Conservation (phyloP, 2,329 filamentous ascomycete species). For the Pestalotiopsis sp. region DNA sequence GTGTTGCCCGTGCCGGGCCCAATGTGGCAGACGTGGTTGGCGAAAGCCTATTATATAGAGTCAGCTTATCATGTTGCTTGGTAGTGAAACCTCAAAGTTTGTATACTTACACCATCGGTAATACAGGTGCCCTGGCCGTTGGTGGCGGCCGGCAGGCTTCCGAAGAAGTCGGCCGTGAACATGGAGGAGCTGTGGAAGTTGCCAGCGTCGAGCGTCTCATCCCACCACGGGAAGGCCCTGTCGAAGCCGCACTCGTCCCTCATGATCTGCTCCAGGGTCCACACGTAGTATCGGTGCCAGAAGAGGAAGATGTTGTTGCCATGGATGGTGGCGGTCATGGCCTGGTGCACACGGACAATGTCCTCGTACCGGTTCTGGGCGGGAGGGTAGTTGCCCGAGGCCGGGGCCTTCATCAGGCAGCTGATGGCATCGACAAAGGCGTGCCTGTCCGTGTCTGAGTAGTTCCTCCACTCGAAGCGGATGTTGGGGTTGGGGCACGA, state of each 20-base stretch:
- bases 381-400: slow-evolving; percentile 26
- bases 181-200: slow-evolving; percentile 27
- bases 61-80: background rate
- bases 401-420: slow-evolving; percentile 27
- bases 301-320: slow-evolving; percentile 31
- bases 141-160: slow-evolving; percentile 23
- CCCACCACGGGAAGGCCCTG: slow-evolving; percentile 33
- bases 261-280: slow-evolving; percentile 30
- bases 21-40: slow-evolving; percentile 19
- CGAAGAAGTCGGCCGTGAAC: slow-evolving; percentile 32
- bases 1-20: slow-evolving; percentile 13
- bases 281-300: slow-evolving; percentile 35
- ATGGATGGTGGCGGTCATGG: slow-evolving; percentile 32
- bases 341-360: slow-evolving; percentile 33
- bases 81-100: background rate
- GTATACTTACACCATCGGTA: slow-evolving; percentile 24
- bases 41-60: slow-evolving; percentile 20
- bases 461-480: slow-evolving; percentile 33
- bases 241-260: slow-evolving; percentile 34
- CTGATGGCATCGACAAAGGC: slow-evolving; percentile 30
- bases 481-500: slow-evolving; percentile 25
- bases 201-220: slow-evolving; percentile 35
- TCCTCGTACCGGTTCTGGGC: slow-evolving; percentile 34
- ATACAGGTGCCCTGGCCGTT: slow-evolving; percentile 28
- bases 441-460: slow-evolving; percentile 28